Conservation (phyloP, 768 basidiomycete species). For the Collybiopsis luxurians region DNA sequence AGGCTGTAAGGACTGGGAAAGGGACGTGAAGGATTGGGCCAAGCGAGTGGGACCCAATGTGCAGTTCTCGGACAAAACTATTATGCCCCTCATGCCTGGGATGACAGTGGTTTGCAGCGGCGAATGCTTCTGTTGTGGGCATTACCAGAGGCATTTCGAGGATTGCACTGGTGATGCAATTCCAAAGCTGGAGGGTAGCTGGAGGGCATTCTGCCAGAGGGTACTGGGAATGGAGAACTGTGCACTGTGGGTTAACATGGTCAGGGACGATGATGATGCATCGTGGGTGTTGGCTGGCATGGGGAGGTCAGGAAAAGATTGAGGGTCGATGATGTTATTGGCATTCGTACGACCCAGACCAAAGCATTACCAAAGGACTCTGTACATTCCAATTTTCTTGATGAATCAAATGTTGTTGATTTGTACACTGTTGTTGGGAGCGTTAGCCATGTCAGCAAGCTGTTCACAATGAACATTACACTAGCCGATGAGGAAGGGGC, state of each 20-base stretch:
- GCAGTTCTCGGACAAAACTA: not conserved
- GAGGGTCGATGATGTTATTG: not conserved
- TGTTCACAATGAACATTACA: not conserved
- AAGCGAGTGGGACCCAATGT: not conserved
- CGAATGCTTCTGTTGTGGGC: not conserved
- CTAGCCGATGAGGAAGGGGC: not conserved
- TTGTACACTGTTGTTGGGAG: not conserved
- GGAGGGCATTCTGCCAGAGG: not conserved
- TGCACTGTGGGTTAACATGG: too few species aligned
- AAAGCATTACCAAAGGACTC: not conserved
- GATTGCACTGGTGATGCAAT: too few species aligned
- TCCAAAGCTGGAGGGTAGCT: too few species aligned
- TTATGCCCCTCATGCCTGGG: not conserved
- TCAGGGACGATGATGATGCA: too few species aligned
- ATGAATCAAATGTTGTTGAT: not conserved
- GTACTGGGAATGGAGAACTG: too few species aligned
- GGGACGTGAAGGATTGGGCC: not conserved
- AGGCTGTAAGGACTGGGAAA: not conserved
- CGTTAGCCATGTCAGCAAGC: not conserved
- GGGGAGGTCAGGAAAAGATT: too few species aligned
- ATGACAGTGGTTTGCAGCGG: not conserved
- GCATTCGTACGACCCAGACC: not conserved
- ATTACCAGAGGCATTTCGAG: too few species aligned
- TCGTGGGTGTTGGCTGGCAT: too few species aligned
- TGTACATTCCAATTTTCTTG: not conserved